Base-by-base conservation (phyloP, 2,329 filamentous ascomycete species). In the Nectriaceae sp. region DNA sequence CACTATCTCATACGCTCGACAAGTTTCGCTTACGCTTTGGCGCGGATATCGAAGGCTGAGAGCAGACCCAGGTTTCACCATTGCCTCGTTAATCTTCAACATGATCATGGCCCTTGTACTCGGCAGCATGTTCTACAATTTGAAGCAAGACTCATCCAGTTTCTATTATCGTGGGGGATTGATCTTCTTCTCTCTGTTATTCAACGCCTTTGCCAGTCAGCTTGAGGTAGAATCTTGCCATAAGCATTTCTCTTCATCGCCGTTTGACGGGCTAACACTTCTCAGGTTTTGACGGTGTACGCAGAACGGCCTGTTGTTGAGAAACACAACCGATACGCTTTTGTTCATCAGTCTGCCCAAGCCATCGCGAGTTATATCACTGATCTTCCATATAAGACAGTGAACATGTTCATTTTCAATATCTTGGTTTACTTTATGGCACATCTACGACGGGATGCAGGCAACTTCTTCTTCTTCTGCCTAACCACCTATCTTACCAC, bases 391-490 rank as follows among this genome's bases (percentile, higher is more conserved):
- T 63, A 59, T 21, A 64, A 64, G 18, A 63, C 51, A 0, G n/a
- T 41, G 21, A 62, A 63, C 46, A 63, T 60, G 59, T 46, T 63
- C 26, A 24, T 58, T 5, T 64, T 64, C 43, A 64, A 64, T 15
- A 0, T 59, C 0, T 3, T 79, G 0, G 66, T 88, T 0, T 88
- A 88, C 67, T 88, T 88, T 63, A 80, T 88, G 80, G 78, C 81
- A 0, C 78, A 84, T 49, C 72, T 88, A 2, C 75, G 81, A 42
- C 74, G 81, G 41, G 75, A 78, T 45, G 67, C 82, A 0, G 80
- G 78, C 6, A 67, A 75, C 1, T 88, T 85, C 69, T 87, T 87
- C 68, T 80, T 85, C 65, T 75, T 78, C 63, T 73, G 75, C 52
- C 64, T 75, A 15, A 54, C 64, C 4, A 69, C 69, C 0, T 77